These are phyloP conservation scores for Agrocybe praecox DNA, from an alignment of 768 basidiomycete genomes.

Conservation along the genomic window DNA sequence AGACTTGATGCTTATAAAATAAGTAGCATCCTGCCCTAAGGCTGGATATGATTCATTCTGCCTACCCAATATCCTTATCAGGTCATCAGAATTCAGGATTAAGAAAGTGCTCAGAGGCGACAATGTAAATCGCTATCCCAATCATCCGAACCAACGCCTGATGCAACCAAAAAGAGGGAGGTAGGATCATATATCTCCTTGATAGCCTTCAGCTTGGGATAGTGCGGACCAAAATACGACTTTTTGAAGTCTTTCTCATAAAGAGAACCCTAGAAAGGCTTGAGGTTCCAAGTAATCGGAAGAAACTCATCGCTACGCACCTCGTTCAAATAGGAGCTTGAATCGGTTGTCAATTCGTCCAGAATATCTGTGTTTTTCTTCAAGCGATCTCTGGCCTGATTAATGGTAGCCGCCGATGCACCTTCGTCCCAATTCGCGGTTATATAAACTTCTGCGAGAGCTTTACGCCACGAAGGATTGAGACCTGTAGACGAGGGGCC, in stretches of 20 bases:
- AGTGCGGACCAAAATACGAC: slow-evolving; percentile 52
- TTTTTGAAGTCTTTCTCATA: slow-evolving; percentile 41
- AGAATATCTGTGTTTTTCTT: slow-evolving; percentile 22
- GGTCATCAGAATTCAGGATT: too few relatives aligned
- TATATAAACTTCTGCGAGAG: slow-evolving; percentile 31
- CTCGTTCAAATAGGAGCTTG: slow-evolving; percentile 54
- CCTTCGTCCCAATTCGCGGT: slow-evolving; percentile 30
- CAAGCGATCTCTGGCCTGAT: slow-evolving; percentile 16
- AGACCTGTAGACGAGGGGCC: slow-evolving; percentile 41
- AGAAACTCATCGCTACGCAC: slow-evolving; percentile 22
- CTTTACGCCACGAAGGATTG: slow-evolving; percentile 51
- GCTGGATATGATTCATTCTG: too few relatives aligned
- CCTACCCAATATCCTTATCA: too few relatives aligned
- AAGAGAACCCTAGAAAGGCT: slow-evolving; percentile 38
- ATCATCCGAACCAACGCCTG: slow-evolving; percentile 52
- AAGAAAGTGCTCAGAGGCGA: slow-evolving; percentile 12
- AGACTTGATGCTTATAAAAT: too few relatives aligned
- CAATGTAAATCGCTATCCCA: slow-evolving; percentile 41
- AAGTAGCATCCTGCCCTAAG: too few relatives aligned
- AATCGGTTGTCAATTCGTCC: slow-evolving; percentile 29
- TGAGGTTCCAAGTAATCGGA: neutral
- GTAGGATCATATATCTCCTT: slow-evolving; percentile 48
- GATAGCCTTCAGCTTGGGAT: slow-evolving; percentile 38
- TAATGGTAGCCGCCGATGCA: slow-evolving; percentile 20
- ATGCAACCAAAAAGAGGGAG: slow-evolving; percentile 44